Base-by-base conservation (phyloP, 2,329 filamentous ascomycete genomes). In the Penicillium paneum region DNA sequence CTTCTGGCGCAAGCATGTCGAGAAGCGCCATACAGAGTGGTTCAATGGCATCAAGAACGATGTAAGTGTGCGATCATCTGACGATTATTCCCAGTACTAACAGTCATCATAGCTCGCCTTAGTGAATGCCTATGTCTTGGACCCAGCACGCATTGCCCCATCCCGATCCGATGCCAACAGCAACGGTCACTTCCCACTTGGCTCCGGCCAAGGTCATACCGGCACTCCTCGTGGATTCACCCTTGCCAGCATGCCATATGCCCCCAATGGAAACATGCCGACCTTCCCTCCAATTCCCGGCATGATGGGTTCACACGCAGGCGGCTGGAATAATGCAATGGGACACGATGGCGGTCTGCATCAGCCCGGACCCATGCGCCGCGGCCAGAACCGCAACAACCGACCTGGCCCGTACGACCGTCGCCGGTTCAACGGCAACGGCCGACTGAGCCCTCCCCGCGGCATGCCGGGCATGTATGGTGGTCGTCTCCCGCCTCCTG, bases 1-100 rank as follows among this genome's bases (percentile, higher is more conserved):
- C 65, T 99, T 99, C 72, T 99, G 95, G 93, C 87, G 86, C 67
- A 99, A 99, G 79, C 94, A 99, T 67, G 87, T 97, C 15, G 93
- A 97, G 75, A 99, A 99, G 78, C 86, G 95, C 54, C 94, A 99
- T 71, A 72, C 83, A 0, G 93, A 97, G 50, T 99, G 92, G 89
- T 82, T 89, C 41, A 87, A 92, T 32, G 83, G 79, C 49, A 78
- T 97, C 61, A 88, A 87, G 71, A 86, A 88, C 69, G 93, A 97
- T 78, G 92, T 96, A 80, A 79, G 86, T 79, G 13, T 41, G n/a
- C 35, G 17, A 35, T 13, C 4, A 32, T 15, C 11, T 11, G n/a
- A 10, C 29, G 1, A 7, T 2, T 10, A 3, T 51, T 58, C 36
- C 54, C 3, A 28, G 13, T 41, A 48, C 36, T 60, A 49, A 60